Evolutionary conservation across 1,139 yeast species (phyloP).

Genomic region (Blastobotrys persicus): DNA sequence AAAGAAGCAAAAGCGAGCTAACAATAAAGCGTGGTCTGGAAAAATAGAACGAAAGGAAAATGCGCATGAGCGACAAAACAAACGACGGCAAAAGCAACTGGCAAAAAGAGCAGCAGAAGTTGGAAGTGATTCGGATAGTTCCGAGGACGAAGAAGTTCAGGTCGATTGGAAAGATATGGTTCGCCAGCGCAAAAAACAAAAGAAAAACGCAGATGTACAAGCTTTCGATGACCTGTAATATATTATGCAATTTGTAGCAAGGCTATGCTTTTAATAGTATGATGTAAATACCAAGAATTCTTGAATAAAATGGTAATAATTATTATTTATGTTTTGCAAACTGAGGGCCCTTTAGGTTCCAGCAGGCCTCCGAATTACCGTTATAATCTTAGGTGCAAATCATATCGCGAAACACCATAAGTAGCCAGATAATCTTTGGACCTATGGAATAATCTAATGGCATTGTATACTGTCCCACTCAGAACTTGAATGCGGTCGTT

Average conservation of each 20-base stretch:
- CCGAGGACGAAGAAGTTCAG: constrained; percentile 52
- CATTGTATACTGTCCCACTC: no score
- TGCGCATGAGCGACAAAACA: constrained; percentile 60
- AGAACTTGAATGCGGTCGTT: constrained; percentile 51
- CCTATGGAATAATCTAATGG: no score
- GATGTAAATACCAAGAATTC: no score
- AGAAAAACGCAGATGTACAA: constrained; percentile 46
- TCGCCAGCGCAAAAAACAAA: constrained; percentile 58
- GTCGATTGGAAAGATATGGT: constrained; percentile 90
- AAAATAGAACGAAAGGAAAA: constrained; percentile 62
- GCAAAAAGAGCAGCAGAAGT: constrained; percentile 42
- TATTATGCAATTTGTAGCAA: no score
- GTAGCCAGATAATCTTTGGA: no score
- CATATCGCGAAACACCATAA: no score
- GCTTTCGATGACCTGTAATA: constrained; percentile 68
- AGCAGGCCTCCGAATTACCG: no score
- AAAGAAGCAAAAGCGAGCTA: constrained; percentile 53
- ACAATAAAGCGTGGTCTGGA: constrained; percentile 78
- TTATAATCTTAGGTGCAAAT: no score
- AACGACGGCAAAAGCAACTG: constrained; percentile 60
- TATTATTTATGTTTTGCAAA: no score
- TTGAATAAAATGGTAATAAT: no score
- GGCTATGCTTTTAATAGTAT: no score
- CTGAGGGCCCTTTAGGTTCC: no score
- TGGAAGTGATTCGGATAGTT: constrained; percentile 27